These are phyloP conservation scores for Tilletia setariae DNA, from an alignment of 1,284 basidiomycete genomes.

Conservation along the genomic window DNA sequence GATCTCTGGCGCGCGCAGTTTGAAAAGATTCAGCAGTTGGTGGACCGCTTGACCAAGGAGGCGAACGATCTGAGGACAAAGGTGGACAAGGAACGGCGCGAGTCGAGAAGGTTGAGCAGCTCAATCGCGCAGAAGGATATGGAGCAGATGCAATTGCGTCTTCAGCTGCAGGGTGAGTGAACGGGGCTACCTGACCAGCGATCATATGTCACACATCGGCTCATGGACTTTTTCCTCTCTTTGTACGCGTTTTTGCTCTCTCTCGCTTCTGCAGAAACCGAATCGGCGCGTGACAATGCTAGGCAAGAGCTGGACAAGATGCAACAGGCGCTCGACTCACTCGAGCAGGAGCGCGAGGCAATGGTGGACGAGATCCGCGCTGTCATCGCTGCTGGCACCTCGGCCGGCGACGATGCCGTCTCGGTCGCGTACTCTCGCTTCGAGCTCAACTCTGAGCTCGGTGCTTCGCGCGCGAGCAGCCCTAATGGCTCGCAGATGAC, in stretches of 20 bases:
- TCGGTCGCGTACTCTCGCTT: slow-evolving; percentile 25
- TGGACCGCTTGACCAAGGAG: slow-evolving; percentile 78
- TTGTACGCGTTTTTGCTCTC: background rate
- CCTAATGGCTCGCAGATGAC: slow-evolving; percentile 16
- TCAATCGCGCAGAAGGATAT: slow-evolving; percentile 42
- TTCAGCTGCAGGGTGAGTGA: slow-evolving; percentile 32
- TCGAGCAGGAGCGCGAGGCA: slow-evolving; percentile 38
- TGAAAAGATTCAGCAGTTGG: slow-evolving; percentile 82
- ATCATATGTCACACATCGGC: background rate
- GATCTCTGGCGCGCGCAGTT: slow-evolving; percentile 83
- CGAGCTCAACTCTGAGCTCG: slow-evolving; percentile 25
- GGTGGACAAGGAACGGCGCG: slow-evolving; percentile 80
- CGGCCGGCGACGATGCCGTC: slow-evolving; percentile 31
- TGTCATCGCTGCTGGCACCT: slow-evolving; percentile 26
- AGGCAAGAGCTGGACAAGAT: slow-evolving; percentile 38
- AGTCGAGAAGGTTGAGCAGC: slow-evolving; percentile 71
- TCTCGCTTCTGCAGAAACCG: slow-evolving; percentile 42
- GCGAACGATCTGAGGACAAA: slow-evolving; percentile 73
- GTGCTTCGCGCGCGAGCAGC: slow-evolving; percentile 19
- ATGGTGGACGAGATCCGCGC: slow-evolving; percentile 52
- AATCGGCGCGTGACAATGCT: slow-evolving; percentile 43
- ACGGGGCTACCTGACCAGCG: background rate
- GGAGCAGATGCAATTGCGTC: slow-evolving; percentile 39
- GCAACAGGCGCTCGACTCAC: slow-evolving; percentile 41
- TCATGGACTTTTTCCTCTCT: background rate